Evolutionary conservation across 441 rosid genomes (phyloP), one percentile per base, ranked within the genome.

Genomic region (Codiaeum variegatum): DNA sequence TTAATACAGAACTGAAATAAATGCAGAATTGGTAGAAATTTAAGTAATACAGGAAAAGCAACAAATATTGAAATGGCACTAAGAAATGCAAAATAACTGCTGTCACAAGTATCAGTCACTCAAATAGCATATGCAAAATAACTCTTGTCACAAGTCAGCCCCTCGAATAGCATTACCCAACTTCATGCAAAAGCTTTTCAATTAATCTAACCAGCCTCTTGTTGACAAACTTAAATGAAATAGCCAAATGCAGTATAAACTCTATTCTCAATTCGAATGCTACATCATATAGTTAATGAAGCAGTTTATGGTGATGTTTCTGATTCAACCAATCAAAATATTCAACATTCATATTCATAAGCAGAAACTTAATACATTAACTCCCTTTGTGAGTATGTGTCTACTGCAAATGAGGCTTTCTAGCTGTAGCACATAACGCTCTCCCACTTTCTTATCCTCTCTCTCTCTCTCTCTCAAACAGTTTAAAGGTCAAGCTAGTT

Each of bases 41-140:
- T 67, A 36, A 26, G 18, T 16, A 66, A 1, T 8, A 28, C 6
- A 32, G 49, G 52, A 36, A 36, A 64, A 18, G 16, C 15, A 44
- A n/a, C 54, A 34, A 54, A 24, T 55, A 47, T 28, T 31, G 69
- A 70, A 34, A 36, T 72, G 65, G 64, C 69, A 70, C 58, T 66
- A 69, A 46, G 8, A 70, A 75, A 72, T 38, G 42, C 31, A 13
- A 6, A 56, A 67, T 24, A 56, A 64, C 58, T 54, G 47, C 13
- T 54, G 47, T 9, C 31, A 64, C 8, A 18, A 75, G 23, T 69
- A 60, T 67, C 62, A 23, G 21, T 52, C 51, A 28, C 62, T 72
- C 66, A 26, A 71, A 52, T 21, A 55, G 19, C 7, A 23, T 40
- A 73, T 42, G 58, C 23, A 15, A 8, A 59, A 67, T 26, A 69